A percentile compares a stretch with the other conserved stretches of the same genome.
phyloP scores from a whole-genome alignment of 1,139 yeast genomes.

The Candida gigantensis region DNA sequence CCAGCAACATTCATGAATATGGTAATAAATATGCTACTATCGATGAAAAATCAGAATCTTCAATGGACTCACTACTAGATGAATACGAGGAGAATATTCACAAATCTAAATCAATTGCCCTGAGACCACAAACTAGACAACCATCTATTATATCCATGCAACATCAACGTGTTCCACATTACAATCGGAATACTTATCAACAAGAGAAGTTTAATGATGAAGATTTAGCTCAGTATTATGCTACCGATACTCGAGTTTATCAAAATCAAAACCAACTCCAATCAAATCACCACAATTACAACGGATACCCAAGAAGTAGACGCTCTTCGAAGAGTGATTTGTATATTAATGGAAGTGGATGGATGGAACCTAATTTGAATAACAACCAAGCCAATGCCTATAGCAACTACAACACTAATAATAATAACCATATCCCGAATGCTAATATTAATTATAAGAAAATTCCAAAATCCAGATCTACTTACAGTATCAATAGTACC shows the following conservation, averaged over 20 bases:
- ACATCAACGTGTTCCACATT: constrained; percentile 12
- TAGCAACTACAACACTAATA: too few species aligned
- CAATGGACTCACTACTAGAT: constrained; percentile 55
- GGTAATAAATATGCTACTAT: constrained; percentile 4
- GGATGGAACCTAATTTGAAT: constrained; percentile 43
- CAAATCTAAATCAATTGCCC: constrained; percentile 21
- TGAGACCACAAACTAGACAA: constrained; percentile 33
- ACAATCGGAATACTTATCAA: constrained; percentile 1
- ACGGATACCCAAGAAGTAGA: constrained; percentile 21
- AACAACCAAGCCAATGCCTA: constrained; percentile 4
- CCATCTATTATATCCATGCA: constrained; percentile 29
- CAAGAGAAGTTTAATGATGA: constrained; percentile 14
- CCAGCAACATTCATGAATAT: background rate
- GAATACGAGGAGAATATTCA: constrained; percentile 49
- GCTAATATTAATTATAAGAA: constrained; percentile 2
- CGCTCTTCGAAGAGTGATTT: constrained; percentile 46
- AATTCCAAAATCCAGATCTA: constrained; percentile 29
- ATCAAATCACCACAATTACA: constrained; percentile 18
- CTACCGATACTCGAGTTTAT: constrained; percentile 40
- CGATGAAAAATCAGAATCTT: constrained; percentile 33
- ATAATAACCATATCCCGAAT: too few species aligned
- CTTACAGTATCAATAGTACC: constrained; percentile 27
- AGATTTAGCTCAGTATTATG: constrained; percentile 22
- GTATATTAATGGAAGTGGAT: constrained; percentile 41
- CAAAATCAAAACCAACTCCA: constrained; percentile 9